phyloP scores from a whole-genome alignment of 2,329 filamentous ascomycete genomes.

The Xylaria sp. region DNA sequence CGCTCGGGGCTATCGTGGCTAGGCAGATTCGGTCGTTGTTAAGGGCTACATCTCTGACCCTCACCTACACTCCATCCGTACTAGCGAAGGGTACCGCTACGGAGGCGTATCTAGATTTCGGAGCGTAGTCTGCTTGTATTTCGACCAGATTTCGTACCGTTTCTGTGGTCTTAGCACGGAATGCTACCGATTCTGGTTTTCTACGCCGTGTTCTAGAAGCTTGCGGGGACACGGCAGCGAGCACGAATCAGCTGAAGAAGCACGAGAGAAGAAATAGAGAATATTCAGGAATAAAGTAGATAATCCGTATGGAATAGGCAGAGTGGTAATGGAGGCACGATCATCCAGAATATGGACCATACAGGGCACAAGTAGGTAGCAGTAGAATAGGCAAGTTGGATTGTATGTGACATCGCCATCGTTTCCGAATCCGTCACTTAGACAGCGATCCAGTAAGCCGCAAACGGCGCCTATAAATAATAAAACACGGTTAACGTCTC shows the following conservation, averaged over 20 bases:
- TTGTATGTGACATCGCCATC: not conserved
- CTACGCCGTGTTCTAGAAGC: constrained; percentile 16
- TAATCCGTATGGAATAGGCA: too few species aligned
- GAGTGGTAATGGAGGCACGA: not conserved
- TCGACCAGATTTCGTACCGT: too few species aligned
- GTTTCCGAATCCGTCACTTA: not conserved
- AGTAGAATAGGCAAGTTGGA: not conserved
- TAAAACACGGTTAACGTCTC: too few species aligned
- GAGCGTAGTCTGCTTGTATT: too few species aligned
- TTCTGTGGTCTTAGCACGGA: not conserved
- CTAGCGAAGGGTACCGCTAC: not conserved
- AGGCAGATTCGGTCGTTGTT: not conserved
- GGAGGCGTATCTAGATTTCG: not conserved
- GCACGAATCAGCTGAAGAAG: constrained; percentile 2
- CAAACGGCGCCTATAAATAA: too few species aligned
- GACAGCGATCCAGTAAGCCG: too few species aligned
- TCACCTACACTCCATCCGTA: not conserved
- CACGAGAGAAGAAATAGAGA: not conserved
- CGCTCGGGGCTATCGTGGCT: not conserved
- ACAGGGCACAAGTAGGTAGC: not conserved
- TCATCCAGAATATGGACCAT: not conserved
- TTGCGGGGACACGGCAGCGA: constrained; percentile 15
- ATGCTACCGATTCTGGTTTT: not conserved
- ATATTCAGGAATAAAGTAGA: too few species aligned
- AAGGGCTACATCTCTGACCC: not conserved